These are phyloP conservation scores for Capsicum rhomboideum DNA, from an alignment of 257 asterid species.

Conservation along the genomic window DNA sequence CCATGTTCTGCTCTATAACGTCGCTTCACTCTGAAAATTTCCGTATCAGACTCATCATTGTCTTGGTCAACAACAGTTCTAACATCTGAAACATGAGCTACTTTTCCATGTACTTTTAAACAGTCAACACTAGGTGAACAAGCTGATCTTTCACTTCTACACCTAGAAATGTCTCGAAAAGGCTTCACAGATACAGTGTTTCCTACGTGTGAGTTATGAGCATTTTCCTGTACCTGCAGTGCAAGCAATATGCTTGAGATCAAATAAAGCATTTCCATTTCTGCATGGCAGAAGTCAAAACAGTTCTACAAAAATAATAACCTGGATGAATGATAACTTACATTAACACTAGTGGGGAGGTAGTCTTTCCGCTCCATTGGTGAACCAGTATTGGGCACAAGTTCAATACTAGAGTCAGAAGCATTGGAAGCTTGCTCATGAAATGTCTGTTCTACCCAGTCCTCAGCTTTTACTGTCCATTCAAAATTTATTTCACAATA, in stretches of 20 bases:
- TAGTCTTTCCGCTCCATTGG: conserved; percentile 3
- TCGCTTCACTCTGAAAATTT: conserved; percentile 15
- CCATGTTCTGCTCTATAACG: conserved; percentile 4
- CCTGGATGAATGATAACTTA: conserved; percentile 13
- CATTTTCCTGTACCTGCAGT: conserved; percentile 24
- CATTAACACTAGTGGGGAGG: conserved; percentile 12
- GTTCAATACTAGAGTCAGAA: conserved; percentile 18
- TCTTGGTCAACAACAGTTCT: neutral
- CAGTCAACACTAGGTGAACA: neutral
- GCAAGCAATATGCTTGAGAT: neutral
- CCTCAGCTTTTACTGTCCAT: conserved; percentile 5
- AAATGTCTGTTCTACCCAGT: neutral
- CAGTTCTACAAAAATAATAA: neutral
- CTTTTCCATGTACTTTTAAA: neutral
- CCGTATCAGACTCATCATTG: conserved; percentile 6
- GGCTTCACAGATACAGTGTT: conserved; percentile 12
- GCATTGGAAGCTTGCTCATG: conserved; percentile 2
- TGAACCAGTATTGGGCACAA: neutral
- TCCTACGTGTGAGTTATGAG: conserved; percentile 8
- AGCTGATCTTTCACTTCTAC: neutral
- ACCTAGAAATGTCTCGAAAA: conserved; percentile 14
- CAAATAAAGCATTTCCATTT: neutral
- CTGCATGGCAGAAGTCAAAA: neutral
- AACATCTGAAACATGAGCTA: conserved; percentile 1
- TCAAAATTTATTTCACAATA: conserved; percentile 39